These are phyloP conservation scores for Musa troglodytarum DNA, from an alignment of 176 grass and related monocot genomes.

Conservation along the genomic window DNA sequence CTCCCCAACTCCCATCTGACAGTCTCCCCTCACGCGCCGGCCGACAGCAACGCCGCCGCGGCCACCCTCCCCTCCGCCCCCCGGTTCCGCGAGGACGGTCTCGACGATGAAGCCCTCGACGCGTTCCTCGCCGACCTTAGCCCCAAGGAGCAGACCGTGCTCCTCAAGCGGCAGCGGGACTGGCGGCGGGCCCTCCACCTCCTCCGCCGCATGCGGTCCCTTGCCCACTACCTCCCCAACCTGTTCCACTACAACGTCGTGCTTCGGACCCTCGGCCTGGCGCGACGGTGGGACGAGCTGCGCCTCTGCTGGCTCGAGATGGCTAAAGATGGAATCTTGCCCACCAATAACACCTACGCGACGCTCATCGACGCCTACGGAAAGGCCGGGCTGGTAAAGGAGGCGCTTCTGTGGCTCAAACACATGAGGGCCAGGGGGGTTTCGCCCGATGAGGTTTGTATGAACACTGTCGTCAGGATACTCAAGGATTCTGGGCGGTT, in stretches of 20 bases:
- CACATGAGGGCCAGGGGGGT: slow-evolving; percentile 48
- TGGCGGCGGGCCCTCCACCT: slow-evolving; percentile 47
- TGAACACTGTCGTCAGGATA: slow-evolving; percentile 56
- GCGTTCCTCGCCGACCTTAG: slow-evolving; percentile 28
- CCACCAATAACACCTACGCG: slow-evolving; percentile 52
- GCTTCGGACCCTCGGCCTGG: slow-evolving; percentile 49
- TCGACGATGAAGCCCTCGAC: slow-evolving; percentile 4
- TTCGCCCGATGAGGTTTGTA: slow-evolving; percentile 48
- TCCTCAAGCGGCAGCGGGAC: slow-evolving; percentile 50
- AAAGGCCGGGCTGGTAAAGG: slow-evolving; percentile 41
- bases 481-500: slow-evolving; percentile 46
- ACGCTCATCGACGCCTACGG: slow-evolving; percentile 53
- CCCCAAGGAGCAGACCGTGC: slow-evolving; percentile 36
- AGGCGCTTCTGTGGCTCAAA: slow-evolving; percentile 45
- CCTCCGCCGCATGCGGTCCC: slow-evolving; percentile 41
- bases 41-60: background rate
- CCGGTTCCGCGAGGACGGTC: background rate
- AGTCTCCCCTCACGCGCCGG: background rate
- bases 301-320: slow-evolving; percentile 35
- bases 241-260: slow-evolving; percentile 48
- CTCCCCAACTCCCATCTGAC: background rate
- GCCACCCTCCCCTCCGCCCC: background rate
- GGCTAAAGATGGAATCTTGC: slow-evolving; percentile 26
- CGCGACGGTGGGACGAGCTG: slow-evolving; percentile 44
- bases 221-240: slow-evolving; percentile 39